Percentiles rank a stretch among this genome's conserved stretches.
phyloP scores from a whole-genome alignment of 192 early-diverging fungal genomes.

The Backusella mclennaniae region DNA sequence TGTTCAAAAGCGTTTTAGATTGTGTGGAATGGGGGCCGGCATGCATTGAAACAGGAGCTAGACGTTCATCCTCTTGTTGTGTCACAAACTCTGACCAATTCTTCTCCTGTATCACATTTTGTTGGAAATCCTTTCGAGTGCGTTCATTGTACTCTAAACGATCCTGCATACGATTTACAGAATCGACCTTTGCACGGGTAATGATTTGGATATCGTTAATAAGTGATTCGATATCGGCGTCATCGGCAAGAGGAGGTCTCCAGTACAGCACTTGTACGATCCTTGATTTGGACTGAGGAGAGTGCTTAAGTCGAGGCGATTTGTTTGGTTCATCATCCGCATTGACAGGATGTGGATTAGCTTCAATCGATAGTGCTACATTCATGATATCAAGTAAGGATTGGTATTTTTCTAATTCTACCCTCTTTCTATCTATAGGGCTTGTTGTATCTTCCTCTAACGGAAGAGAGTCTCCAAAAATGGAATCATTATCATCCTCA shows the following conservation, averaged over 20 bases:
- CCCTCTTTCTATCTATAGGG: background rate
- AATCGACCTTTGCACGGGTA: constrained; percentile 28
- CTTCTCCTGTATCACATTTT: constrained; percentile 13
- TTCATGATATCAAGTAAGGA: constrained; percentile 41
- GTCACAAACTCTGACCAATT: constrained; percentile 37
- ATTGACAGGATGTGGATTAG: constrained; percentile 42
- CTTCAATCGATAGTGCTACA: constrained; percentile 43
- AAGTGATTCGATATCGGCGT: constrained; percentile 5
- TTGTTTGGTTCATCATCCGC: constrained; percentile 5
- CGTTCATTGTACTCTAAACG: constrained; percentile 34
- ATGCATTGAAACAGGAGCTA: background rate
- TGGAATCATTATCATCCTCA: background rate
- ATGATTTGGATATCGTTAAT: constrained; percentile 29
- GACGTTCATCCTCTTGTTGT: background rate
- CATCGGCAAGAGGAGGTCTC: constrained; percentile 40
- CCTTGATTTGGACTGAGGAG: constrained; percentile 44
- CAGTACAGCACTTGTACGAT: constrained; percentile 50
- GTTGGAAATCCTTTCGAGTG: constrained; percentile 29
- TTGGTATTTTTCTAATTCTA: constrained; percentile 6
- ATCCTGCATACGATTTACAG: constrained; percentile 43
- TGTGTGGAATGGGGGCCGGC: background rate
- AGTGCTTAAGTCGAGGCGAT: constrained; percentile 28
- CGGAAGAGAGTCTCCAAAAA: constrained; percentile 5
- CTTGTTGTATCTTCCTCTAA: constrained; percentile 1
- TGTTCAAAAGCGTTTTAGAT: background rate